These are phyloP conservation scores for Syzygium aqueum DNA, from an alignment of 345 rosid species.

Conservation along the genomic window DNA sequence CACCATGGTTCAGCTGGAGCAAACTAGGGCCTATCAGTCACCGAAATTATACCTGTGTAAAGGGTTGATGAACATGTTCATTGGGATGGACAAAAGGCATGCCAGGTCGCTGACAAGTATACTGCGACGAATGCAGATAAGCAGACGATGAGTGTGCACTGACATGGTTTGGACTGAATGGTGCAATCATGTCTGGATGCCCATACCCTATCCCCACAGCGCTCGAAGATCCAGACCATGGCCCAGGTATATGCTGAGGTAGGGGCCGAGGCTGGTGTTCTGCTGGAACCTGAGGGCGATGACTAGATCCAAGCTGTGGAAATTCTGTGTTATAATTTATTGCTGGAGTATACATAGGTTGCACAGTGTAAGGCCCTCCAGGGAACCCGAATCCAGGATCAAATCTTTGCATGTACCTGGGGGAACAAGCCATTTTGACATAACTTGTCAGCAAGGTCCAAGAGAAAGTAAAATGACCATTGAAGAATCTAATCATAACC, in stretches of 20 bases:
- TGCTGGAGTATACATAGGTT: constrained; percentile 66
- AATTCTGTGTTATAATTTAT: constrained; percentile 77
- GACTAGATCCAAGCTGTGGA: constrained; percentile 65
- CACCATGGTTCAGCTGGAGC: background rate
- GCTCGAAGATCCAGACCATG: constrained; percentile 41
- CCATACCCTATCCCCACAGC: constrained; percentile 59
- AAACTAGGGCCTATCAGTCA: background rate
- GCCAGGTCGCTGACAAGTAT: constrained; percentile 67
- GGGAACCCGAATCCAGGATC: constrained; percentile 76
- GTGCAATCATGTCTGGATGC: constrained; percentile 62
- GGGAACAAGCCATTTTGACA: background rate
- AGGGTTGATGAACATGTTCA: constrained; percentile 56
- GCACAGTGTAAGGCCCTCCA: constrained; percentile 50
- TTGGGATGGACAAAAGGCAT: constrained; percentile 46
- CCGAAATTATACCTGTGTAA: constrained; percentile 44
- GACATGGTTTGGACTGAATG: constrained; percentile 51
- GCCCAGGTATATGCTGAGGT: constrained; percentile 51
- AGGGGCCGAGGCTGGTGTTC: constrained; percentile 49
- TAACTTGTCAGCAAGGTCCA: background rate
- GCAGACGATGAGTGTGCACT: constrained; percentile 43
- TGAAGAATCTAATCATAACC: background rate
- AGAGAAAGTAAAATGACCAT: background rate
- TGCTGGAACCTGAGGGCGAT: constrained; percentile 46
- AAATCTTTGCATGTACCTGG: constrained; percentile 71
- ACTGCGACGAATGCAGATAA: constrained; percentile 56